A percentile compares a stretch with the other conserved stretches of the same genome.
phyloP scores from a whole-genome alignment of 495 filamentous ascomycete species.

The Neurospora tetraspora region DNA sequence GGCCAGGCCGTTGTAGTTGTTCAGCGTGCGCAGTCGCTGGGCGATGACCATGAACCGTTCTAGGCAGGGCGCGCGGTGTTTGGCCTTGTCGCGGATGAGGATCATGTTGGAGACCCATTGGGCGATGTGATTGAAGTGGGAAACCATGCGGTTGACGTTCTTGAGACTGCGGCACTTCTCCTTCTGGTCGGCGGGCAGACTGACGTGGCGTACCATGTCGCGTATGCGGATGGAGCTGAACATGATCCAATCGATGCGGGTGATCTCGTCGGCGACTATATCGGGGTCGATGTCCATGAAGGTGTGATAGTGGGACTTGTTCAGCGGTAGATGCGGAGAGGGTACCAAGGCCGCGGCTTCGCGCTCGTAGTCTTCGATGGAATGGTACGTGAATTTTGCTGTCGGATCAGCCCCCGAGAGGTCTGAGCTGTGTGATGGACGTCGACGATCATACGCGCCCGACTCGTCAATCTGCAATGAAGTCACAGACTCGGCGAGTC shows the following conservation, averaged over 20 bases:
- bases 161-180: constrained; percentile 70
- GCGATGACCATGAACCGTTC: constrained; percentile 92
- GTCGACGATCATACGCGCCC: constrained; percentile 21
- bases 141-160: constrained; percentile 87
- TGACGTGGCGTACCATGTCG: constrained; percentile 86
- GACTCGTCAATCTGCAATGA: constrained; percentile 36
- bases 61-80: constrained; percentile 78
- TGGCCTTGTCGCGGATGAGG: constrained; percentile 87
- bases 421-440: constrained; percentile 38
- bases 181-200: constrained; percentile 57
- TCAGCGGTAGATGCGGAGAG: constrained; percentile 46
- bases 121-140: constrained; percentile 92
- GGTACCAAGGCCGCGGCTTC: constrained; percentile 60
- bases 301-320: constrained; percentile 71
- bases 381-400: constrained; percentile 43
- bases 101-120: constrained; percentile 87
- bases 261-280: constrained; percentile 81
- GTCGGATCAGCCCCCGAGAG: constrained; percentile 23
- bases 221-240: constrained; percentile 93
- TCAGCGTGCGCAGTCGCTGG: constrained; percentile 73
- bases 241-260: constrained; percentile 93
- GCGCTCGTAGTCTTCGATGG: constrained; percentile 62
- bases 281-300: constrained; percentile 75
- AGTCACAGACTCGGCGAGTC: constrained; percentile 32
- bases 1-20: constrained; percentile 94